phyloP scores from a whole-genome alignment of 106 monocot species.

The Platanthera zijinensis region DNA sequence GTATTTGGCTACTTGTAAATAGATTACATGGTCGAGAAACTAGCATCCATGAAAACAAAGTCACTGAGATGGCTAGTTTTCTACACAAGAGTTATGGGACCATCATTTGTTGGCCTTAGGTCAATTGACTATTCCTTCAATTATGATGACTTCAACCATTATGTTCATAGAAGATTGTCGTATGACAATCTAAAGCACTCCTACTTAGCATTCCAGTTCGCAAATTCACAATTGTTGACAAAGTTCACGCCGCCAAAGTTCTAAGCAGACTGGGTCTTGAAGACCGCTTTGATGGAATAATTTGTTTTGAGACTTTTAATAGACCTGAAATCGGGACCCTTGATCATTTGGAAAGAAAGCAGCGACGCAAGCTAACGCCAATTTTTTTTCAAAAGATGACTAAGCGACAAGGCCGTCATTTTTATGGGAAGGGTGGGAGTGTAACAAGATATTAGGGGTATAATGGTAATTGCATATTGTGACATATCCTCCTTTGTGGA shows the following conservation, averaged over 20 bases:
- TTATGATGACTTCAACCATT: constrained; percentile 72
- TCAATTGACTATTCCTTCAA: constrained; percentile 80
- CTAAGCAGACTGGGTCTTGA: constrained; percentile 67
- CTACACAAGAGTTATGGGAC: constrained; percentile 86
- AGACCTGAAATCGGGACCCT: neutral
- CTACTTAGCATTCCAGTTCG: constrained; percentile 57
- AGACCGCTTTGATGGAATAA: constrained; percentile 79
- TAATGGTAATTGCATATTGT: too few species aligned
- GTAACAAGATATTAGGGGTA: too few species aligned
- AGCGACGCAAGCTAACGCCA: too few species aligned
- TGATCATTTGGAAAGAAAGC: too few species aligned
- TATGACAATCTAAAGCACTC: constrained; percentile 66
- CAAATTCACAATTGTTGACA: constrained; percentile 82
- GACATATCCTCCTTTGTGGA: too few species aligned
- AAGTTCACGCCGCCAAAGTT: constrained; percentile 48
- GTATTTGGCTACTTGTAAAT: too few species aligned
- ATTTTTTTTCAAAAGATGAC: too few species aligned
- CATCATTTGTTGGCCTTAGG: constrained; percentile 92
- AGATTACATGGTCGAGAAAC: constrained; percentile 80
- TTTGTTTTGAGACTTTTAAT: constrained; percentile 93
- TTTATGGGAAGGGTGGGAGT: too few species aligned
- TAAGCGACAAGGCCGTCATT: too few species aligned
- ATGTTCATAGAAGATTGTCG: constrained; percentile 79
- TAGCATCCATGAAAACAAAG: constrained; percentile 64
- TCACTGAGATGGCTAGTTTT: constrained; percentile 41